Base-by-base conservation (phyloP, 768 basidiomycete genomes). In the Tylopilus intermedius region DNA sequence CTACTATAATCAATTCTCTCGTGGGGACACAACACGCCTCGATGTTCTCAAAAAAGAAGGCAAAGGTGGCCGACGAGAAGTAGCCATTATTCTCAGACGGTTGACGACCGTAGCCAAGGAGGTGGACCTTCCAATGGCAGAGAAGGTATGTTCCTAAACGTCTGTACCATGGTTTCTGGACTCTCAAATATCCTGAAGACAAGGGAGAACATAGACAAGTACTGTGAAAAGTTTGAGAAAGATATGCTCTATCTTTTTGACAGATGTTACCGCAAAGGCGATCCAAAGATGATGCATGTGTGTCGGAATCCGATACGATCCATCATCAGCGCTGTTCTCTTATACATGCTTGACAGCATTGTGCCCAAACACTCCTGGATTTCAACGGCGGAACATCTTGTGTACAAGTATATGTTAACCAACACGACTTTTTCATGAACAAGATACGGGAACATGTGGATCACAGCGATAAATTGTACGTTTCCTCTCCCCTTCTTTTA, bases 401-500 rank as follows among this genome's bases (percentile, higher is more conserved):
- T 64, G 89, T 99, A 5, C 94, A 97, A 70, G 91, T 98, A 11
- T 99, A 98, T 62, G 96, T 99, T 50, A 99, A 98, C 63, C 96
- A 99, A 66, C 96, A 99, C 62, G 96, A 98, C 67, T 99, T 99
- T 76, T 99, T 99, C 77, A 97, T 98, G 67, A 94, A 94, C 66
- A 82, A 90, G 49, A 83, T 91, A 37, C 83, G 87, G 33, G 86
- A 85, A 48, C 75, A 76, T 30, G 77, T 78, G 54, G 71, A 78
- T 13, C 70, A 72, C 38, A 75, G 80, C 30, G 84, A 86, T 61
- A 74, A 74, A n/a, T 47, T 79, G 50, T 66, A 87, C 82, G 87
- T 51, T 49, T 80, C 22, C 21, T 41, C 8, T 49, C 67, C 30
- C 33, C 30, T 33, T 47, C 8, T 24, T 24, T 33, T 14, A 13